These are phyloP conservation scores for Microcyclosporella mali DNA, from an alignment of 2,329 filamentous ascomycete species.

Conservation along the genomic window DNA sequence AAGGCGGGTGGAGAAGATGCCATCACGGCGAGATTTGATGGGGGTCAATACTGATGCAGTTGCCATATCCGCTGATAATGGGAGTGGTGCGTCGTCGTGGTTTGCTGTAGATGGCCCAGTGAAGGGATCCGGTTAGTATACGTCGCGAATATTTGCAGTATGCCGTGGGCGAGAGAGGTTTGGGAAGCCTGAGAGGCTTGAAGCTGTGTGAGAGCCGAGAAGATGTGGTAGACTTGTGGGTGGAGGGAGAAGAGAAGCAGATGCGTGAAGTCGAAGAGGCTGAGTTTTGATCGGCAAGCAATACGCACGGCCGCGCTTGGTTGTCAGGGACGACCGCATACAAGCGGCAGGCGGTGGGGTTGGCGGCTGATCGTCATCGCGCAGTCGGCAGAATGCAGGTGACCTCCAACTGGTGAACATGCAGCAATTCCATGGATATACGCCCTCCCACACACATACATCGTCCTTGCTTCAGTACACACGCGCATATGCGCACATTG, in stretches of 20 bases:
- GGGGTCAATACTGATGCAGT: conserved; percentile 78
- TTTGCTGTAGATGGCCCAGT: conserved; percentile 32
- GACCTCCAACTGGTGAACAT: no score
- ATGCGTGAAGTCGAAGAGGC: not conserved
- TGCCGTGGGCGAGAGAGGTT: conserved; percentile 24
- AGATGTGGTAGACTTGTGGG: conserved; percentile 22
- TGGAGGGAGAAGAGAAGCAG: conserved; percentile 15
- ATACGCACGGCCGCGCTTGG: not conserved
- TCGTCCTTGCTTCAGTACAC: not conserved
- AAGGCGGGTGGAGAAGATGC: conserved; percentile 84
- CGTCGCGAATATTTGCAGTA: conserved; percentile 34
- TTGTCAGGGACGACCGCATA: not conserved
- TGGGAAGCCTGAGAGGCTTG: conserved; percentile 22
- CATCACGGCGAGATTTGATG: conserved; percentile 79
- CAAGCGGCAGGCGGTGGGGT: not conserved
- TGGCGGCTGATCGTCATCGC: no score
- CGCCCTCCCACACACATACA: not conserved
- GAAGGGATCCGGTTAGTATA: conserved; percentile 35
- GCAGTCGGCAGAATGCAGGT: no score
- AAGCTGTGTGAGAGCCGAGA: conserved; percentile 17
- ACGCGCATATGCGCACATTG: not conserved
- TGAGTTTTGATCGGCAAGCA: conserved; percentile 8
- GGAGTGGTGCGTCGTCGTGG: conserved; percentile 20
- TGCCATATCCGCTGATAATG: conserved; percentile 53
- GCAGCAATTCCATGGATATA: no score